Conservation (phyloP, 768 basidiomycete genomes). For the Hypholoma fasciculare region DNA sequence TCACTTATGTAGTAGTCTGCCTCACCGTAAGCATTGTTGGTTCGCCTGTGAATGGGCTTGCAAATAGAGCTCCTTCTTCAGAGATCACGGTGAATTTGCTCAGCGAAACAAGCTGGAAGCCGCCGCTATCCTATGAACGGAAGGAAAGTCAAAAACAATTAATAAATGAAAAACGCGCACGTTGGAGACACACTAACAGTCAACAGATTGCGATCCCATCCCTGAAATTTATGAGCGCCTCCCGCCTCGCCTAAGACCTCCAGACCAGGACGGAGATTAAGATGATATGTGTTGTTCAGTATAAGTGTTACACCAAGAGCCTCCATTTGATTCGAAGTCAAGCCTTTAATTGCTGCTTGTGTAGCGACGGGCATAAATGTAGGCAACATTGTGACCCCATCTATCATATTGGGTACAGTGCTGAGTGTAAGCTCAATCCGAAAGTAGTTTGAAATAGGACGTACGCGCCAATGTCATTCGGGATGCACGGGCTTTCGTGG, state of each 20-base stretch:
- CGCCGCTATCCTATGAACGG: slow-evolving; percentile 74
- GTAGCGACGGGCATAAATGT: slow-evolving; percentile 96
- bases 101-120: slow-evolving; percentile 85
- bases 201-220: slow-evolving; percentile 83
- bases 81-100: slow-evolving; percentile 85
- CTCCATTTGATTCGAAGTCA: slow-evolving; percentile 86
- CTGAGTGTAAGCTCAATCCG: neutral
- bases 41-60: slow-evolving; percentile 83
- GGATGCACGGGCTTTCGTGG: slow-evolving; percentile 83
- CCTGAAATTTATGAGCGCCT: slow-evolving; percentile 89
- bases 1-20: slow-evolving; percentile 9
- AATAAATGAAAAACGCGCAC: neutral
- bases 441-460: slow-evolving; percentile 22
- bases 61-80: slow-evolving; percentile 85
- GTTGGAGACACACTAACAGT: slow-evolving; percentile 50
- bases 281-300: slow-evolving; percentile 89
- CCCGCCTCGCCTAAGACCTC: slow-evolving; percentile 71
- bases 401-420: slow-evolving; percentile 31
- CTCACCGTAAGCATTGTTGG: slow-evolving; percentile 85
- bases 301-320: slow-evolving; percentile 80
- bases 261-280: slow-evolving; percentile 84
- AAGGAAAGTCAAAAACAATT: neutral
- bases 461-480: slow-evolving; percentile 80
- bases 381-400: slow-evolving; percentile 80
- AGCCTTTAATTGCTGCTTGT: slow-evolving; percentile 88